These are phyloP conservation scores for Podaxis rugospora DNA, from an alignment of 768 basidiomycete species.

Conservation along the genomic window DNA sequence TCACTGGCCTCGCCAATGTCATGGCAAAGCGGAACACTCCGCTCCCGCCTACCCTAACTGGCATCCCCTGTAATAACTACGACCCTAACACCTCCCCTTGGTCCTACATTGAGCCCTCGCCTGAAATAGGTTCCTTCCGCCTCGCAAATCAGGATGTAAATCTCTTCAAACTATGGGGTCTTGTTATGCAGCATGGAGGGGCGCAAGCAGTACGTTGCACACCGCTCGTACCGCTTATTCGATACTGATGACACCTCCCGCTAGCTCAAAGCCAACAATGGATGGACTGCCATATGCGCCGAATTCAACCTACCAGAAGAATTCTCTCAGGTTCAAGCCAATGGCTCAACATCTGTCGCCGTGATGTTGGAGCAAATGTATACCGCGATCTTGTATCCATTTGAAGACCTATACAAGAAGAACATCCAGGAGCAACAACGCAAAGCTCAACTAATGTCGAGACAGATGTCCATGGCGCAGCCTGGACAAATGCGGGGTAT, in stretches of 20 bases:
- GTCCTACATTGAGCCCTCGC: constrained; percentile 59
- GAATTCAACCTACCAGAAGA: constrained; percentile 62
- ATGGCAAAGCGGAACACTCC: constrained; percentile 58
- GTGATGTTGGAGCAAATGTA: constrained; percentile 55
- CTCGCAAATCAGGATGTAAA: constrained; percentile 74
- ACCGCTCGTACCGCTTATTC: constrained; percentile 12
- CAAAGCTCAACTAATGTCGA: constrained; percentile 41
- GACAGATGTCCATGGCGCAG: constrained; percentile 27
- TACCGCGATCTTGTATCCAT: constrained; percentile 56
- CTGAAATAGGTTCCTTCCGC: constrained; percentile 60
- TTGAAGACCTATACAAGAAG: constrained; percentile 67
- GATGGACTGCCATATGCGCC: constrained; percentile 50
- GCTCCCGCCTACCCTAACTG: constrained; percentile 71
- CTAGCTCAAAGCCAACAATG: constrained; percentile 47
- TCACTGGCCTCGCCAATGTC: constrained; percentile 52
- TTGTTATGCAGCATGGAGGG: constrained; percentile 61
- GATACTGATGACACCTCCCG: constrained; percentile 9
- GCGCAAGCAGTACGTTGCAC: constrained; percentile 46
- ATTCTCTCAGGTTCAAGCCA: constrained; percentile 40
- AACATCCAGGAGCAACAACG: constrained; percentile 59
- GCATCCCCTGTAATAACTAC: constrained; percentile 50
- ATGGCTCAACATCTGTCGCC: constrained; percentile 47
- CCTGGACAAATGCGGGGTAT: constrained; percentile 20
- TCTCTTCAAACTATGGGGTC: constrained; percentile 68
- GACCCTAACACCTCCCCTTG: constrained; percentile 62